phyloP scores from a whole-genome alignment of 805 yeast species.

The Saccharomyces eubayanus region DNA sequence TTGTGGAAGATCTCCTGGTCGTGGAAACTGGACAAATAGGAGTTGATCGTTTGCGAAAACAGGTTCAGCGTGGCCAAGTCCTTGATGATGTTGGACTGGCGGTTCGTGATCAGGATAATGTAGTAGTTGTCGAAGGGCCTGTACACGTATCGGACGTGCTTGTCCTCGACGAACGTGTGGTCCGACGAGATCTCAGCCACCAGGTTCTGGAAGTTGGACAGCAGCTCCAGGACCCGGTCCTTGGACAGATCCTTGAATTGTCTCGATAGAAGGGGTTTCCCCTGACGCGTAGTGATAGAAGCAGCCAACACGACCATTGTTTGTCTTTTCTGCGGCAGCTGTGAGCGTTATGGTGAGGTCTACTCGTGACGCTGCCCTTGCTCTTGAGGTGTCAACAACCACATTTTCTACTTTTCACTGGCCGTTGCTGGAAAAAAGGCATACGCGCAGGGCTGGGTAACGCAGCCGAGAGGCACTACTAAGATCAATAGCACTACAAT shows the following conservation, averaged over 20 bases:
- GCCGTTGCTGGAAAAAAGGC: not conserved
- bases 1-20: conserved; percentile 75
- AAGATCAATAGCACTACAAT: not conserved
- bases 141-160: conserved; percentile 83
- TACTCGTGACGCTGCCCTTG: not conserved
- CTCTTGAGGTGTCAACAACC: not conserved
- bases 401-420: not conserved
- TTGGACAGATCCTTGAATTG: conserved; percentile 80
- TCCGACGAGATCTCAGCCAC: conserved; percentile 62
- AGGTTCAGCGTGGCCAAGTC: conserved; percentile 88
- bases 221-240: conserved; percentile 76
- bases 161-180: conserved; percentile 92
- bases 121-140: conserved; percentile 93
- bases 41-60: conserved; percentile 73
- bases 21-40: conserved; percentile 61
- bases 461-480: not conserved
- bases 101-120: conserved; percentile 83
- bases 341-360: not conserved
- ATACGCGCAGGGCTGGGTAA: not conserved
- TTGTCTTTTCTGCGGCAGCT: not conserved
- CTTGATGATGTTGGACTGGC: conserved; percentile 84
- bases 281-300: conserved; percentile 86
- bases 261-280: conserved; percentile 85
- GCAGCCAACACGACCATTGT: conserved; percentile 79
- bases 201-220: conserved; percentile 78